Conservation (phyloP, 1,284 basidiomycete species). For the Spongiforma sp. region DNA sequence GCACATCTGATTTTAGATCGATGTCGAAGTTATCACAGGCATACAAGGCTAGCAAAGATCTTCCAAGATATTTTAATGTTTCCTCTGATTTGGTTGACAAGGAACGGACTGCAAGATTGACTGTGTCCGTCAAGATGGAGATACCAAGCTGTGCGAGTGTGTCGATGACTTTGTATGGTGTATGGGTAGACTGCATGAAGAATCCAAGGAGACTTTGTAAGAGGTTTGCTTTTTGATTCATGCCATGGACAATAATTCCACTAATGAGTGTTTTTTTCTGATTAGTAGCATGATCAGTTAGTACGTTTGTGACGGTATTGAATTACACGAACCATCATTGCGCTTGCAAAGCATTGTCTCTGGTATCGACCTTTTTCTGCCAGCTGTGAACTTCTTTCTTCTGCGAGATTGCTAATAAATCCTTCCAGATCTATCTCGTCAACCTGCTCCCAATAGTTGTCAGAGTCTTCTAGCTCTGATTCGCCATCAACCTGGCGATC, state of each 20-base stretch:
- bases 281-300: too few relatives aligned
- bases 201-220: conserved; percentile 8
- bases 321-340: too few relatives aligned
- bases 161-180: conserved; percentile 5
- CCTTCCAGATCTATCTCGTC: too few relatives aligned
- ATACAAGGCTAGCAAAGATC: conserved; percentile 25
- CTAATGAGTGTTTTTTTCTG: not conserved
- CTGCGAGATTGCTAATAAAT: too few relatives aligned
- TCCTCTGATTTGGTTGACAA: not conserved
- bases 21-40: conserved; percentile 45
- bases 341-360: too few relatives aligned
- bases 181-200: conserved; percentile 4
- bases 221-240: conserved; percentile 3
- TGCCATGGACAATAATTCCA: not conserved
- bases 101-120: not conserved
- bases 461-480: too few relatives aligned
- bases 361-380: too few relatives aligned
- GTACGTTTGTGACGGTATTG: too few relatives aligned
- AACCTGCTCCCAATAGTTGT: too few relatives aligned
- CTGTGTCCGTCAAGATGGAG: conserved; percentile 3
- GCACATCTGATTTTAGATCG: conserved; percentile 26
- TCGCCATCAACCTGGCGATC: too few relatives aligned
- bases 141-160: not conserved
- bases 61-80: conserved; percentile 4
- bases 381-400: too few relatives aligned